A percentile compares a stretch with the other conserved stretches of the same genome.
phyloP scores from a whole-genome alignment of 805 yeast species.

The Ogataea zsoltii region DNA sequence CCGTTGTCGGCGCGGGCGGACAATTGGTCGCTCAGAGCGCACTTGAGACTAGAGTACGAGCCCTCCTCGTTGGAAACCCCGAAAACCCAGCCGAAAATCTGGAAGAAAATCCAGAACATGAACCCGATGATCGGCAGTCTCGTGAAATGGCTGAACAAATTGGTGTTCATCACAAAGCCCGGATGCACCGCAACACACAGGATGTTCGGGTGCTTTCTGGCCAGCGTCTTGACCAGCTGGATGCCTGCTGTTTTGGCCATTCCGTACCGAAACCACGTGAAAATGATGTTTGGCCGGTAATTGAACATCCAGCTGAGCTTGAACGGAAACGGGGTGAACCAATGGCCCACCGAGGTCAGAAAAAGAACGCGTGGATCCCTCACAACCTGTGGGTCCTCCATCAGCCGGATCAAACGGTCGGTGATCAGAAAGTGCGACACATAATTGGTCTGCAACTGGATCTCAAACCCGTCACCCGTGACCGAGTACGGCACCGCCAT shows the following conservation, averaged over 20 bases:
- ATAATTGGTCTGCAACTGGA: conserved; percentile 78
- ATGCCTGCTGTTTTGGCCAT: conserved; percentile 77
- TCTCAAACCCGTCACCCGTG: conserved; percentile 68
- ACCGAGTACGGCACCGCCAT: conserved; percentile 70
- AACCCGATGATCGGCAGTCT: conserved; percentile 76
- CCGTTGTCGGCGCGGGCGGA: conserved; percentile 63
- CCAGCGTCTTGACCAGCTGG: conserved; percentile 65
- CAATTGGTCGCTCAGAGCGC: conserved; percentile 56
- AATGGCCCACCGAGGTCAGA: conserved; percentile 67
- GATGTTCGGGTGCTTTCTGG: conserved; percentile 65
- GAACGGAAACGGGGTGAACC: conserved; percentile 49
- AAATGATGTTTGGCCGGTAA: conserved; percentile 62
- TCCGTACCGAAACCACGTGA: conserved; percentile 78
- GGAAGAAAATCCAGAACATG: conserved; percentile 69
- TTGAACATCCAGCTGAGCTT: conserved; percentile 51
- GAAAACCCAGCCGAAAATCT: conserved; percentile 63
- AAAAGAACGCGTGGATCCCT: conserved; percentile 56
- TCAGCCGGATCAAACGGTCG: conserved; percentile 53
- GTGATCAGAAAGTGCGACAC: conserved; percentile 74
- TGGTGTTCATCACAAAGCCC: conserved; percentile 83
- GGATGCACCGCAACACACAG: conserved; percentile 73
- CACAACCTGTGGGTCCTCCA: conserved; percentile 38
- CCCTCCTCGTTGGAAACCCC: conserved; percentile 78
- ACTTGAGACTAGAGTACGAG: conserved; percentile 59
- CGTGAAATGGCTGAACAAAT: conserved; percentile 74